Conservation (phyloP, 1,284 basidiomycete genomes). For the Mycosarcoma mackinlayi region DNA sequence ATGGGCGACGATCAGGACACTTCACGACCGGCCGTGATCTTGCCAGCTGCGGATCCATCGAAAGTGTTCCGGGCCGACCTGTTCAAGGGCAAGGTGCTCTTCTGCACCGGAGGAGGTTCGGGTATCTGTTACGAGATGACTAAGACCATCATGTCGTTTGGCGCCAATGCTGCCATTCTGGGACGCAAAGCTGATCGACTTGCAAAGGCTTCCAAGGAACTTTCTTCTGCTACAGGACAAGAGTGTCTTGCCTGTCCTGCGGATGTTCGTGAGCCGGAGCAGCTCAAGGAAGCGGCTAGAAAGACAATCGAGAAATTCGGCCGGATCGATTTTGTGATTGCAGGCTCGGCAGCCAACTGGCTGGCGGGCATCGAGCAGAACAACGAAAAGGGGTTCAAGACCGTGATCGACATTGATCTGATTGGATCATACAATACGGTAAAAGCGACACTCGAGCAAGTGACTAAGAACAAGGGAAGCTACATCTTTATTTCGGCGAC, state of each 20-base stretch:
- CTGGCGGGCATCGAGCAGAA: conserved; percentile 65
- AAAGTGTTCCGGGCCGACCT: conserved; percentile 78
- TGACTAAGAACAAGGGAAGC: conserved; percentile 72
- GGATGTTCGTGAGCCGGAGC: conserved; percentile 83
- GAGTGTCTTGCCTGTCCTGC: conserved; percentile 79
- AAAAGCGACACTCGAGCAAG: conserved; percentile 61
- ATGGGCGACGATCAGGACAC: conserved; percentile 23
- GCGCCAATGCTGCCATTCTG: conserved; percentile 82
- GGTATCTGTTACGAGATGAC: conserved; percentile 93
- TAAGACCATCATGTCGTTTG: conserved; percentile 78
- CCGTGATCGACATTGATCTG: conserved; percentile 93
- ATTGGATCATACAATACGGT: conserved; percentile 93
- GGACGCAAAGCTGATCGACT: conserved; percentile 88
- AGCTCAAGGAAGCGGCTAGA: conserved; percentile 80
- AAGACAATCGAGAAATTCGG: conserved; percentile 82
- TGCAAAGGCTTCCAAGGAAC: conserved; percentile 77
- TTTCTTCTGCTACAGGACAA: conserved; percentile 77
- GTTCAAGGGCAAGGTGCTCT: conserved; percentile 91
- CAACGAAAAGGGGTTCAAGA: conserved; percentile 75
- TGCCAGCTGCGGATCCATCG: conserved; percentile 37
- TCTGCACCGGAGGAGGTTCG: conserved; percentile 76
- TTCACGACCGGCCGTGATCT: conserved; percentile 24
- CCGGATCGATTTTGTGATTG: conserved; percentile 92
- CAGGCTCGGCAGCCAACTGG: conserved; percentile 74
- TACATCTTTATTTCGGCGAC: conserved; percentile 93